phyloP scores from a whole-genome alignment of 1,284 basidiomycete genomes.

The Ganoderma boninense region DNA sequence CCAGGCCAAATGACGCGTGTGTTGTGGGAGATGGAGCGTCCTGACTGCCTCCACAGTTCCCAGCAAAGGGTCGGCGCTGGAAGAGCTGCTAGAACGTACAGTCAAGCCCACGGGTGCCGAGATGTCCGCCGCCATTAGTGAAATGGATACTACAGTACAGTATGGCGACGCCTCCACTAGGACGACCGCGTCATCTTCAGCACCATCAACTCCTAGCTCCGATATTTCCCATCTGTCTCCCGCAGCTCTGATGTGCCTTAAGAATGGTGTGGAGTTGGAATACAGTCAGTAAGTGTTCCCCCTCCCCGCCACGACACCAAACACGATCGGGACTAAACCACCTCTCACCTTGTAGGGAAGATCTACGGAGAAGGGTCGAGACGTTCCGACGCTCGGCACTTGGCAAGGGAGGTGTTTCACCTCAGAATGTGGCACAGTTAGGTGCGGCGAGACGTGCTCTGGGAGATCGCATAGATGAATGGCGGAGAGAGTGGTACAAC shows the following conservation, averaged over 20 bases:
- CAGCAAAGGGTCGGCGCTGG: background rate
- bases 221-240: background rate
- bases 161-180: no score
- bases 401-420: background rate
- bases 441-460: background rate
- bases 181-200: no score
- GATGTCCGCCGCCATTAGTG: background rate
- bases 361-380: background rate
- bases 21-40: no score
- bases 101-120: background rate
- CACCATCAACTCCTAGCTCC: no score
- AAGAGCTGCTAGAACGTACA: background rate
- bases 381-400: background rate
- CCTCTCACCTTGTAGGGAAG: background rate
- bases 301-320: no score
- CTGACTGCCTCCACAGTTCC: background rate
- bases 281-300: background rate
- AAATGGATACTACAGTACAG: no score
- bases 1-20: no score
- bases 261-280: background rate
- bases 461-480: background rate
- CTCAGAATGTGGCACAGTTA: background rate
- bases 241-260: background rate
- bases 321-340: background rate
- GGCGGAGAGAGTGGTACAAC: background rate